Conservation (phyloP, 306 rosid species). For the Quillaja saponaria region DNA sequence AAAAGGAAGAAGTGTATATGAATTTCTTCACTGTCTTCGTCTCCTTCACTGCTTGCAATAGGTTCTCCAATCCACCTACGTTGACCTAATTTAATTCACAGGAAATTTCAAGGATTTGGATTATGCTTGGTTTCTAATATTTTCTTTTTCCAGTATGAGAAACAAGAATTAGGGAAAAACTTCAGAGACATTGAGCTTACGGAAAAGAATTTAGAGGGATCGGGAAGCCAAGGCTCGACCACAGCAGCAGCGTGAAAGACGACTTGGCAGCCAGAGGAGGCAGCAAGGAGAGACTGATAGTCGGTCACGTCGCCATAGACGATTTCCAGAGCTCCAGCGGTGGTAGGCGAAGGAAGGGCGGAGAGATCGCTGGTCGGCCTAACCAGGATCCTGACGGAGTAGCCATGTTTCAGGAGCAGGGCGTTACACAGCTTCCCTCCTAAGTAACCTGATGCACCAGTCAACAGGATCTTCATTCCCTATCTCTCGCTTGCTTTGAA, state of each 20-base stretch:
- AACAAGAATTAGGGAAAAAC: neutral
- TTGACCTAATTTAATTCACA: slow-evolving; percentile 54
- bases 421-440: slow-evolving; percentile 77
- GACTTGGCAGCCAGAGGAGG: slow-evolving; percentile 67
- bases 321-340: slow-evolving; percentile 46
- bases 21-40: slow-evolving; percentile 66
- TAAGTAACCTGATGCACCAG: slow-evolving; percentile 87
- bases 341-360: slow-evolving; percentile 45
- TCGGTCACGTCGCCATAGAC: slow-evolving; percentile 78
- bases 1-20: slow-evolving; percentile 82
- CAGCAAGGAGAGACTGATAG: slow-evolving; percentile 65
- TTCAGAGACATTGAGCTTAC: slow-evolving; percentile 36
- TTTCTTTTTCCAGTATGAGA: neutral
- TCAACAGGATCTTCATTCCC: slow-evolving; percentile 57
- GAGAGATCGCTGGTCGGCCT: slow-evolving; percentile 85
- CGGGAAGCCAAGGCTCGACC: slow-evolving; percentile 97
- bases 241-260: slow-evolving; percentile 88
- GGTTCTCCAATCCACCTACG: slow-evolving; percentile 71
- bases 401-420: slow-evolving; percentile 51
- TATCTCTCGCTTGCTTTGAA: neutral
- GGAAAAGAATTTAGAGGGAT: slow-evolving; percentile 66
- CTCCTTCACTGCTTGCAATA: slow-evolving; percentile 68
- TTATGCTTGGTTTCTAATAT: neutral
- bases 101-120: neutral
- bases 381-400: slow-evolving; percentile 67